Conservation (phyloP, 75 land plant species). For the Pinus tabuliformis region DNA sequence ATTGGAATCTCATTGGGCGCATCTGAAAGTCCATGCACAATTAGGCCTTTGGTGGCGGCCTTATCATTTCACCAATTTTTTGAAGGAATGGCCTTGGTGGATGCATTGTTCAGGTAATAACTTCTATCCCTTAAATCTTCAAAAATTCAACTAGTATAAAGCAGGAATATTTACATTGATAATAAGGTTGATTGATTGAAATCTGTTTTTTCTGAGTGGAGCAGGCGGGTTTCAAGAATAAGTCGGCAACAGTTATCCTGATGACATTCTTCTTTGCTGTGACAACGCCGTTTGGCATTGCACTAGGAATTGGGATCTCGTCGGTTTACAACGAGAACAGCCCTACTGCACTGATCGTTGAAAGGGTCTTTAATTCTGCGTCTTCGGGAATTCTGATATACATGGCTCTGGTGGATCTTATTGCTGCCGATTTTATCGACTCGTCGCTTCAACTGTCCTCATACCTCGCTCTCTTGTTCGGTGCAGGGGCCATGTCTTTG, state of each 20-base stretch:
- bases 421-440: slow-evolving; percentile 31
- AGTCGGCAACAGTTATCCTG: not conserved
- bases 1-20: slow-evolving; percentile 41
- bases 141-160: not conserved
- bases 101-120: slow-evolving; percentile 23
- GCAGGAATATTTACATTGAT: too few species aligned
- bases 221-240: slow-evolving; percentile 16
- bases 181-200: too few species aligned
- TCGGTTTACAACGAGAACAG: slow-evolving; percentile 27
- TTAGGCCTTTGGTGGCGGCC: slow-evolving; percentile 31
- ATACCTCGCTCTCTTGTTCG: slow-evolving; percentile 15
- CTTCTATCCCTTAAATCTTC: not conserved
- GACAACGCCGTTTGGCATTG: slow-evolving; percentile 34
- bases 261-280: slow-evolving; percentile 37
- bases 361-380: slow-evolving; percentile 24
- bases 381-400: slow-evolving; percentile 41
- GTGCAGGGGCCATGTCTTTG: slow-evolving; percentile 23
- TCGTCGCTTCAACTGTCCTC: slow-evolving; percentile 11
- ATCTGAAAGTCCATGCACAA: slow-evolving; percentile 30
- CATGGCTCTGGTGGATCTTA: slow-evolving; percentile 40
- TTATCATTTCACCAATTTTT: slow-evolving; percentile 47
- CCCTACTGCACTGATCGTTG: slow-evolving; percentile 22
- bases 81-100: slow-evolving; percentile 46
- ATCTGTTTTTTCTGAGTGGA: too few species aligned
- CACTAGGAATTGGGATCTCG: slow-evolving; percentile 23